A percentile compares a stretch with the other conserved stretches of the same genome.
phyloP scores from a whole-genome alignment of 2,329 filamentous ascomycete genomes.

The Aspergillus sp. region DNA sequence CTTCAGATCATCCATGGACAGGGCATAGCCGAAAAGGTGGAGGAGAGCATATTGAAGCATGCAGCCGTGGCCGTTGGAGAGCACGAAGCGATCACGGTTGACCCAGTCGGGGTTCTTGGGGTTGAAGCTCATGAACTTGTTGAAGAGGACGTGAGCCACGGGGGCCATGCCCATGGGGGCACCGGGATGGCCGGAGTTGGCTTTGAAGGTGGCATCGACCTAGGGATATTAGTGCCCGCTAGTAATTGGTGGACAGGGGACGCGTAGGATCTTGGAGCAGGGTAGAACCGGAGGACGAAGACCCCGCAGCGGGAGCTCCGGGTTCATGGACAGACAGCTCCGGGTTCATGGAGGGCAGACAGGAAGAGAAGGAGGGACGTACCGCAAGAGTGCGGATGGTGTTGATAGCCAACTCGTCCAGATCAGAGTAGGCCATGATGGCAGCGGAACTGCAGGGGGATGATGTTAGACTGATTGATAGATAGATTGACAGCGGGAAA shows the following conservation, averaged over 20 bases:
- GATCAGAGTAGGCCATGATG: slow-evolving; percentile 78
- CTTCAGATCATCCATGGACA: slow-evolving; percentile 89
- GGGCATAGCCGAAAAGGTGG: slow-evolving; percentile 84
- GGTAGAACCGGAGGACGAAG: too few relatives aligned
- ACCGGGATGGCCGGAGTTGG: slow-evolving; percentile 97
- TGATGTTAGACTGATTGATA: slow-evolving; percentile 10
- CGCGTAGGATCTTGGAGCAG: too few relatives aligned
- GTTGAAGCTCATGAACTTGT: slow-evolving; percentile 99
- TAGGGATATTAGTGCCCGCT: slow-evolving; percentile 36
- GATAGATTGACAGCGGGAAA: slow-evolving; percentile 1
- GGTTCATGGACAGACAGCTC: too few relatives aligned
- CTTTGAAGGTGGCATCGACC: slow-evolving; percentile 94
- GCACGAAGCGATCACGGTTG: slow-evolving; percentile 96
- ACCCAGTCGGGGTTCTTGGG: slow-evolving; percentile 96
- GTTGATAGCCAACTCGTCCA: slow-evolving; percentile 90
- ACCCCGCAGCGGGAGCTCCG: too few relatives aligned
- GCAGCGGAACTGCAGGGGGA: slow-evolving; percentile 27
- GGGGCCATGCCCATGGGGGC: slow-evolving; percentile 97
- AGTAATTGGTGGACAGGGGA: too few relatives aligned
- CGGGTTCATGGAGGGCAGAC: slow-evolving; percentile 4
- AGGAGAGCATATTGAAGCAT: slow-evolving; percentile 99
- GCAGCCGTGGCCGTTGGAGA: slow-evolving; percentile 98
- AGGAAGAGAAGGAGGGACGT: slow-evolving; percentile 39
- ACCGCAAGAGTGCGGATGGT: slow-evolving; percentile 95
- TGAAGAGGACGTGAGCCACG: slow-evolving; percentile 91